Percentiles rank a stretch among this genome's conserved stretches.
Conservation (phyloP, 164 flowering plant species). For the Buxus sempervirens region DNA sequence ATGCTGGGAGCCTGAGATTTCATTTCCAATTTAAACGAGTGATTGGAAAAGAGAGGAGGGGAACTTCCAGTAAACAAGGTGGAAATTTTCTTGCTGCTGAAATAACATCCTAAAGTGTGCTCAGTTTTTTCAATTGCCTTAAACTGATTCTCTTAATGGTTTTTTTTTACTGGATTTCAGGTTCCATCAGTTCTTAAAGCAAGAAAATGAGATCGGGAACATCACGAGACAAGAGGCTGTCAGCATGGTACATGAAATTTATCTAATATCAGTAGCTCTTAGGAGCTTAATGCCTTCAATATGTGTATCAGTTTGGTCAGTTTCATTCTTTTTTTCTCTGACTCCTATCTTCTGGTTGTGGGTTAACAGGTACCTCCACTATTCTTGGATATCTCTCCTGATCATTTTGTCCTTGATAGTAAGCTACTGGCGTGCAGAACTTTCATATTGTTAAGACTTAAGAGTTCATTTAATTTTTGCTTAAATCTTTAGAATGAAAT, state of each 20-base stretch:
- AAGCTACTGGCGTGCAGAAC: conserved; percentile 31
- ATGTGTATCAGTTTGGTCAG: not conserved
- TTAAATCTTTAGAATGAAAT: too few species aligned
- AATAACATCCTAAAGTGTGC: not conserved
- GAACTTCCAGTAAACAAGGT: not conserved
- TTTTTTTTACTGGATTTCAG: conserved; percentile 34
- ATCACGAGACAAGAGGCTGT: conserved; percentile 99
- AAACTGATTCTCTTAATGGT: conserved; percentile 2
- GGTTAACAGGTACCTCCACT: conserved; percentile 86
- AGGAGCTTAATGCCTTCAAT: conserved; percentile 2
- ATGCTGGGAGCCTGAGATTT: too few species aligned
- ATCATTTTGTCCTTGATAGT: conserved; percentile 93
- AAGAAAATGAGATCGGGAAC: conserved; percentile 95
- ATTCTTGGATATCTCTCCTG: conserved; percentile 78
- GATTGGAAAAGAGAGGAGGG: too few species aligned
- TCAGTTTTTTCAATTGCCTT: not conserved
- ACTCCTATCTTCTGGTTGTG: conserved; percentile 5
- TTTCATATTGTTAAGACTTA: not conserved
- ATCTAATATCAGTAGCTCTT: conserved; percentile 1
- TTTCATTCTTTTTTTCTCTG: conserved; percentile 1
- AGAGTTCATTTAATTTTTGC: too few species aligned
- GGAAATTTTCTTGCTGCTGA: not conserved
- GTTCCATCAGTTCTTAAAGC: conserved; percentile 94
- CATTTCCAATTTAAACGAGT: too few species aligned
- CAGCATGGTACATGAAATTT: conserved; percentile 73